Conservation (phyloP, 306 rosid genomes). For the Datisca glomerata region DNA sequence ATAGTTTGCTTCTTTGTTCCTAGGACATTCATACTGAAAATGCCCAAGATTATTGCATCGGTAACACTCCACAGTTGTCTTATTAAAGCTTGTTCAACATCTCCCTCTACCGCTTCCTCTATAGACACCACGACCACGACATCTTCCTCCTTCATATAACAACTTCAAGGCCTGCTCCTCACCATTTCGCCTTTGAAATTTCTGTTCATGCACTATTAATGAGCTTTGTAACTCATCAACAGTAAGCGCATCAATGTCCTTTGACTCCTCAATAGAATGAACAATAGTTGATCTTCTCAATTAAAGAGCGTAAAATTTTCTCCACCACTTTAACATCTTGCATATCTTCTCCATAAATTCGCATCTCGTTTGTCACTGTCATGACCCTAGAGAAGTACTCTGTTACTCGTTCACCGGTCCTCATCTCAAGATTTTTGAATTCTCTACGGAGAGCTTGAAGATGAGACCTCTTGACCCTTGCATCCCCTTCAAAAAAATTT, state of each 20-base stretch:
- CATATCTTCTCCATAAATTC: constrained; percentile 5
- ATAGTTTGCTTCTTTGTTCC: constrained; percentile 7
- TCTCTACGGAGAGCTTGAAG: constrained; percentile 2
- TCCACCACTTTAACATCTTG: constrained; percentile 1
- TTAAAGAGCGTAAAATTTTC: background rate
- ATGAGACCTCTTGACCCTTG: constrained; percentile 1
- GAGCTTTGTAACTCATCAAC: constrained; percentile 5
- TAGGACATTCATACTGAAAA: constrained; percentile 7
- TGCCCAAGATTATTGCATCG: constrained; percentile 6
- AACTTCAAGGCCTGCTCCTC: constrained; percentile 4
- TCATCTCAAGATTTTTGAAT: constrained; percentile 10
- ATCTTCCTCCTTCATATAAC: constrained; percentile 1
- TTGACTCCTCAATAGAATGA: background rate
- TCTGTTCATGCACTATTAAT: constrained; percentile 1
- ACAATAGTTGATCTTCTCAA: background rate
- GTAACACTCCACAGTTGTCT: constrained; percentile 9
- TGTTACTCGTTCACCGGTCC: background rate
- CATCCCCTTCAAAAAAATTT: background rate
- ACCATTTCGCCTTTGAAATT: background rate
- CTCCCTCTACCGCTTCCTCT: constrained; percentile 8
- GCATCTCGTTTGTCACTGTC: constrained; percentile 8
- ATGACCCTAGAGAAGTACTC: constrained; percentile 9
- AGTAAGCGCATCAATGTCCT: background rate
- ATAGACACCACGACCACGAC: constrained; percentile 3
- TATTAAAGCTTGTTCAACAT: background rate